A percentile compares a stretch with the other conserved stretches of the same genome.
Evolutionary conservation across 352 stramenopile species (phyloP).

Genomic region (Globisporangium orthogonon): DNA sequence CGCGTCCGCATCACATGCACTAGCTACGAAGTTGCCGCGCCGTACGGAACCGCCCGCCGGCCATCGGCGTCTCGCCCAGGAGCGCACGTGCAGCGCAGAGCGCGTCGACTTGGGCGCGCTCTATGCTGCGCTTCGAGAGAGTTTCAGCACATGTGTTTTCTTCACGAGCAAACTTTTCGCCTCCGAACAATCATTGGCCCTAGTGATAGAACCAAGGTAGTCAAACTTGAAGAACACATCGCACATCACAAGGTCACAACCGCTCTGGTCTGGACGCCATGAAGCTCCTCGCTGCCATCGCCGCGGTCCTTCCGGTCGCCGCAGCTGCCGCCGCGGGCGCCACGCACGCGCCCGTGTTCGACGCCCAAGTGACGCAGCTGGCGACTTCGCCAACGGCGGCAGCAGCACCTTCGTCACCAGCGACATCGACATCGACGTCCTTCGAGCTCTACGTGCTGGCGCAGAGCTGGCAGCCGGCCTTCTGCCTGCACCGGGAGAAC

Average conservation of each 20-base stretch:
- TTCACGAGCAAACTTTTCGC: too few relatives aligned
- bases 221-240: neutral
- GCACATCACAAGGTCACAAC: neutral
- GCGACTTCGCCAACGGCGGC: too few relatives aligned
- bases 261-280: neutral
- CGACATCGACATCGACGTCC: neutral
- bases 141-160: too few relatives aligned
- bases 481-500: slow-evolving; percentile 55
- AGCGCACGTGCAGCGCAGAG: too few relatives aligned
- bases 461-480: slow-evolving; percentile 87
- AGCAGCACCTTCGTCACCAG: neutral
- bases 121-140: too few relatives aligned
- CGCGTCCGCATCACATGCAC: too few relatives aligned
- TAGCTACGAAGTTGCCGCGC: too few relatives aligned
- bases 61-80: too few relatives aligned
- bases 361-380: neutral
- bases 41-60: too few relatives aligned
- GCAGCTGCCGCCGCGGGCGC: neutral
- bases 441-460: slow-evolving; percentile 90
- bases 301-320: neutral
- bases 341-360: neutral
- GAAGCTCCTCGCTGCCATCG: neutral
- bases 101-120: too few relatives aligned
- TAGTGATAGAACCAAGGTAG: too few relatives aligned
- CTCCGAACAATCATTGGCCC: too few relatives aligned